Conservation (phyloP, 2,329 filamentous ascomycete genomes). For the Colletotrichum musicola region DNA sequence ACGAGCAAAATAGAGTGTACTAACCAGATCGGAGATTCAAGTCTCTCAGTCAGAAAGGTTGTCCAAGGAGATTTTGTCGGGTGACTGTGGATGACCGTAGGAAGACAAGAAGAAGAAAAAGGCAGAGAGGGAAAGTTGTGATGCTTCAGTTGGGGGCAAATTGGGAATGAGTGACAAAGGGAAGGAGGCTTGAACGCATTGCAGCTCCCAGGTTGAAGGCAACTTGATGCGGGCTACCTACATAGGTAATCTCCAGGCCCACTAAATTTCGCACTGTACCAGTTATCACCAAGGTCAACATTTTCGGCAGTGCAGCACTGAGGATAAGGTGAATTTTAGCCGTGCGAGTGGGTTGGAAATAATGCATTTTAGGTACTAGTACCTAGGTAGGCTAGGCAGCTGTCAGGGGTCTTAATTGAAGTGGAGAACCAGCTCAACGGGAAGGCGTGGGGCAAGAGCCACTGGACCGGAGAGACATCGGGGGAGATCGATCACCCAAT, state of each 20-base stretch:
- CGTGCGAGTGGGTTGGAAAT: slow-evolving; percentile 4
- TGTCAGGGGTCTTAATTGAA: slow-evolving; percentile 36
- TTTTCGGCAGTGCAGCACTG: neutral
- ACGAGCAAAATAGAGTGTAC: too few relatives aligned
- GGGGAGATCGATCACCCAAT: slow-evolving; percentile 34
- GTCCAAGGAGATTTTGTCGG: too few relatives aligned
- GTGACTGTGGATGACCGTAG: too few relatives aligned
- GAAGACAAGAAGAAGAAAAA: neutral
- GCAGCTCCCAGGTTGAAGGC: neutral
- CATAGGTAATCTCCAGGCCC: neutral
- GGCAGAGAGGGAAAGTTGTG: neutral
- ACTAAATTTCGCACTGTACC: slow-evolving; percentile 6
- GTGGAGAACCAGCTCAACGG: slow-evolving; percentile 14
- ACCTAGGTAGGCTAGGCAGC: slow-evolving; percentile 20
- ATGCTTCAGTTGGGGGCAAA: slow-evolving; percentile 13
- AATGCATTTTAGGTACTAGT: too few relatives aligned
- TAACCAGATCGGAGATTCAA: too few relatives aligned
- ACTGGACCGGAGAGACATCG: slow-evolving; percentile 29
- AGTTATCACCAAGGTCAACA: neutral
- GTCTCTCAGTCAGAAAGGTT: too few relatives aligned
- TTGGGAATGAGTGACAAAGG: slow-evolving; percentile 18
- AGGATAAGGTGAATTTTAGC: slow-evolving; percentile 9
- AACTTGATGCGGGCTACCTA: neutral
- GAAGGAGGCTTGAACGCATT: neutral
- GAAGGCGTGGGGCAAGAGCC: slow-evolving; percentile 36